A percentile compares a stretch with the other conserved stretches of the same genome.
These are phyloP conservation scores for Samsoniella hepiali DNA, from an alignment of 2,329 filamentous ascomycete species.

Conservation along the genomic window DNA sequence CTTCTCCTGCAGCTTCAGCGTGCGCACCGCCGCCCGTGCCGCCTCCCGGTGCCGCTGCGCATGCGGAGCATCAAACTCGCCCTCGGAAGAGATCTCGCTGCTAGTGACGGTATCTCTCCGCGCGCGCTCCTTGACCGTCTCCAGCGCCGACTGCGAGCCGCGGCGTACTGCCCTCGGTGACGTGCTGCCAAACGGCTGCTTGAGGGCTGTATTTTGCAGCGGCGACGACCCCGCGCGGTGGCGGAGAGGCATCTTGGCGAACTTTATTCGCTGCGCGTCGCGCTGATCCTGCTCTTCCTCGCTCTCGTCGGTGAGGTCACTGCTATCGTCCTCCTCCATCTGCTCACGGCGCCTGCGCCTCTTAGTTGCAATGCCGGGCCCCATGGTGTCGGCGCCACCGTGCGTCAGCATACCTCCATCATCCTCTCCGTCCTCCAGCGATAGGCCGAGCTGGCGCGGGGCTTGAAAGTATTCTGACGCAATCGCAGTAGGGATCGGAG, in stretches of 20 bases:
- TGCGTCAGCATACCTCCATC: slow-evolving; percentile 71
- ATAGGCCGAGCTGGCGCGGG: slow-evolving; percentile 59
- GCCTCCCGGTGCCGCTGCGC: slow-evolving; percentile 63
- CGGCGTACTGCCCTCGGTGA: slow-evolving; percentile 53
- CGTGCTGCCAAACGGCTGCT: slow-evolving; percentile 48
- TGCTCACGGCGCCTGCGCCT: slow-evolving; percentile 66
- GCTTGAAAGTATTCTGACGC: slow-evolving; percentile 82
- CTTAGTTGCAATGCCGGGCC: slow-evolving; percentile 63
- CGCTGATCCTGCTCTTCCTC: slow-evolving; percentile 74
- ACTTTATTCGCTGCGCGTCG: slow-evolving; percentile 87
- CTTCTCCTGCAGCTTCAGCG: slow-evolving; percentile 36
- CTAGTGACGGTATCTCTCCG: slow-evolving; percentile 75
- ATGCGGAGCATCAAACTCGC: slow-evolving; percentile 66
- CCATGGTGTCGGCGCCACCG: slow-evolving; percentile 64
- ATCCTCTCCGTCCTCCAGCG: slow-evolving; percentile 68
- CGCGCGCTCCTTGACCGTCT: slow-evolving; percentile 64
- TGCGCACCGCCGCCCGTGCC: slow-evolving; percentile 51
- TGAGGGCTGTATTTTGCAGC: slow-evolving; percentile 62
- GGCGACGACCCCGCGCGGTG: slow-evolving; percentile 86
- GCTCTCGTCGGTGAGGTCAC: slow-evolving; percentile 79
- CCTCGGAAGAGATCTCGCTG: slow-evolving; percentile 80
- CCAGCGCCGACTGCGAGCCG: slow-evolving; percentile 69
- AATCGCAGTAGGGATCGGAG: slow-evolving; percentile 78
- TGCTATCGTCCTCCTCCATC: slow-evolving; percentile 82
- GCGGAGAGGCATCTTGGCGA: slow-evolving; percentile 90